phyloP scores from a whole-genome alignment of 176 grass and related monocot genomes.

The Cenchrus fungigraminus region DNA sequence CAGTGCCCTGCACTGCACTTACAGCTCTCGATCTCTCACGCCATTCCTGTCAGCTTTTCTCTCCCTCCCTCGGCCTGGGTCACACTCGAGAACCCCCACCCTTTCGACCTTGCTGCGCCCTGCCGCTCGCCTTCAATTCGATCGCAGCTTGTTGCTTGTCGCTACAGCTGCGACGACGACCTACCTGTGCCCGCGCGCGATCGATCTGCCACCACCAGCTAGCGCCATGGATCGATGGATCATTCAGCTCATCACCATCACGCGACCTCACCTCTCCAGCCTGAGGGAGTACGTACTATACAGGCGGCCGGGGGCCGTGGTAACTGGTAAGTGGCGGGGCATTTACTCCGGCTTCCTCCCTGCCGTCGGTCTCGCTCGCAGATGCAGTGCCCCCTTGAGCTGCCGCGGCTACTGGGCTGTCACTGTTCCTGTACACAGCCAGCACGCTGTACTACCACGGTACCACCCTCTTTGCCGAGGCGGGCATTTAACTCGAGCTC shows the following conservation, averaged over 20 bases:
- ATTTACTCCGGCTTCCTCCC: conserved; percentile 29
- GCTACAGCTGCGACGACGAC: conserved; percentile 3
- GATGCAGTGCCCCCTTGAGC: conserved; percentile 32
- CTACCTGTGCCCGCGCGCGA: background rate
- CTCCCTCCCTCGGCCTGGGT: background rate
- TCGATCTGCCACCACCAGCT: background rate
- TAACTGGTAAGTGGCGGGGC: background rate
- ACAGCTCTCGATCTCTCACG: too few species aligned
- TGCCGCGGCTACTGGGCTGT: background rate
- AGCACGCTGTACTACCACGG: background rate
- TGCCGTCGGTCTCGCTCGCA: background rate
- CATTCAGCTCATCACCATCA: background rate
- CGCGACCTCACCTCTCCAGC: background rate
- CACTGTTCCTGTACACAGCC: conserved; percentile 10
- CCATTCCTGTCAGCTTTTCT: background rate
- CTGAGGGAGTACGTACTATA: background rate
- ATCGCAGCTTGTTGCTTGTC: background rate
- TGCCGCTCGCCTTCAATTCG: background rate
- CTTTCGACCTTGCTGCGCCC: background rate
- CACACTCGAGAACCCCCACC: too few species aligned
- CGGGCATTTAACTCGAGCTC: conserved; percentile 15
- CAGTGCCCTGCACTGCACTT: conserved; percentile 12
- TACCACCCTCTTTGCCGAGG: conserved; percentile 35
- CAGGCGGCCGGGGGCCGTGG: background rate
- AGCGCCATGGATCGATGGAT: background rate